A percentile compares a stretch with the other conserved stretches of the same genome.
These are phyloP conservation scores for Penicillium sp. DNA, from an alignment of 2,329 filamentous ascomycete species.

Conservation along the genomic window DNA sequence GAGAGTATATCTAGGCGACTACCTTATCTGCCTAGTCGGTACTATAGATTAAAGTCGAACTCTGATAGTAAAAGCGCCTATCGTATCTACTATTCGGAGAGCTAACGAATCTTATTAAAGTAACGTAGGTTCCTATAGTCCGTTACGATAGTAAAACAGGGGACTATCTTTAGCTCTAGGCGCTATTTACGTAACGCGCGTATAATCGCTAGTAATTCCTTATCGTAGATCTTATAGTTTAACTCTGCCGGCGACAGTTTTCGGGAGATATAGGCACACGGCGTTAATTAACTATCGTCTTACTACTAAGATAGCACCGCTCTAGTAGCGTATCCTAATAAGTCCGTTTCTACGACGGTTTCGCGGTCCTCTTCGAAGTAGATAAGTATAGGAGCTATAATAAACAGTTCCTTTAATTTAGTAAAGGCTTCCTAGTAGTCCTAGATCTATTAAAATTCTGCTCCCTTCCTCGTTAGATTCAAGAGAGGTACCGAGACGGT, in stretches of 20 bases:
- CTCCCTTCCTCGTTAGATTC: slow-evolving; percentile 2
- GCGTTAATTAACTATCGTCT: neutral
- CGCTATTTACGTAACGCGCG: neutral
- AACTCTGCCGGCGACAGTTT: neutral
- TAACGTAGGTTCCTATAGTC: slow-evolving; percentile 5
- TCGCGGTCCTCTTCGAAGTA: neutral
- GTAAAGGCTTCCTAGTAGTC: neutral
- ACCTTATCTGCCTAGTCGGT: neutral
- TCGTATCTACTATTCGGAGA: neutral
- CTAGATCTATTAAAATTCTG: neutral
- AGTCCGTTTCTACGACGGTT: neutral
- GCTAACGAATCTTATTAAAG: neutral
- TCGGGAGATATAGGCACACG: neutral
- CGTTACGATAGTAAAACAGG: slow-evolving; percentile 1
- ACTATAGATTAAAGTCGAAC: slow-evolving; percentile 1
- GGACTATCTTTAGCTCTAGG: slow-evolving; percentile 3
- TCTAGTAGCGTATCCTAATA: neutral
- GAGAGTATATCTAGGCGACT: neutral
- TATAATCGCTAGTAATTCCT: slow-evolving; percentile 5
- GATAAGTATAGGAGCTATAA: neutral
- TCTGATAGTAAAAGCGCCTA: neutral
- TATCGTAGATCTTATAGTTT: slow-evolving; percentile 5
- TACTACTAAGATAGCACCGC: slow-evolving; percentile 2
- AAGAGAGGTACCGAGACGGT: neutral
- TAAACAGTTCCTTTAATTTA: slow-evolving; percentile 1